A percentile compares a stretch with the other conserved stretches of the same genome.
Conservation (phyloP, 805 yeast genomes). For the Pichia kluyveri region DNA sequence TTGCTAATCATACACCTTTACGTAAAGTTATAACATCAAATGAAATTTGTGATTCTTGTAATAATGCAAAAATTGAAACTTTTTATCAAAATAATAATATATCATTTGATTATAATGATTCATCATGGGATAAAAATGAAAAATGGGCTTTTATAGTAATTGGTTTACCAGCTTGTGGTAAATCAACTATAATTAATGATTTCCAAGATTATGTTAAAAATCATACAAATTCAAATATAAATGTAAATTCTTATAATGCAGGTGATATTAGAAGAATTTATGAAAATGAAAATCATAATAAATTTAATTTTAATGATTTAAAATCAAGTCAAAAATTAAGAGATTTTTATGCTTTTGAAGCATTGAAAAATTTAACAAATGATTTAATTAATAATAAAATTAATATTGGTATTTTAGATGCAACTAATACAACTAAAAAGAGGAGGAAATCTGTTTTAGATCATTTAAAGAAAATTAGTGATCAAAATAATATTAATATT, state of each 20-base stretch:
- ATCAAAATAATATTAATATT: slow-evolving; percentile 31
- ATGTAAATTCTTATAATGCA: slow-evolving; percentile 36
- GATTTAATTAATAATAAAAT: slow-evolving; percentile 70
- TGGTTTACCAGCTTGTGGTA: slow-evolving; percentile 93
- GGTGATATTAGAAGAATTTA: slow-evolving; percentile 40
- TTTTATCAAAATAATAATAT: neutral
- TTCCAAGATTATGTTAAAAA: slow-evolving; percentile 17
- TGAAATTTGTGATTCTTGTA: neutral
- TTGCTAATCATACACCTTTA: neutral
- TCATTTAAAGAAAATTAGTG: slow-evolving; percentile 43
- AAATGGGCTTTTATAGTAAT: slow-evolving; percentile 38
- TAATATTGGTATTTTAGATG: slow-evolving; percentile 84
- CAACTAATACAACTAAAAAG: slow-evolving; percentile 48
- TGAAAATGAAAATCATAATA: slow-evolving; percentile 16
- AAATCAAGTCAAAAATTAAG: slow-evolving; percentile 45
- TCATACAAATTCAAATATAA: slow-evolving; percentile 9
- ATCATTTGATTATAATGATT: slow-evolving; percentile 1
- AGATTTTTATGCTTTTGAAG: slow-evolving; percentile 93
- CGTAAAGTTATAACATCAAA: neutral
- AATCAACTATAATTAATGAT: slow-evolving; percentile 39
- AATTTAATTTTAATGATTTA: slow-evolving; percentile 28
- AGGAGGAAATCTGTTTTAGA: slow-evolving; percentile 50
- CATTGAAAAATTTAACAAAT: slow-evolving; percentile 68
- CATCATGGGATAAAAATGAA: slow-evolving; percentile 8
- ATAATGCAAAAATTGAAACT: neutral